Conservation (phyloP, 495 filamentous ascomycete genomes). For the Massariosphaeria phaeospora region DNA sequence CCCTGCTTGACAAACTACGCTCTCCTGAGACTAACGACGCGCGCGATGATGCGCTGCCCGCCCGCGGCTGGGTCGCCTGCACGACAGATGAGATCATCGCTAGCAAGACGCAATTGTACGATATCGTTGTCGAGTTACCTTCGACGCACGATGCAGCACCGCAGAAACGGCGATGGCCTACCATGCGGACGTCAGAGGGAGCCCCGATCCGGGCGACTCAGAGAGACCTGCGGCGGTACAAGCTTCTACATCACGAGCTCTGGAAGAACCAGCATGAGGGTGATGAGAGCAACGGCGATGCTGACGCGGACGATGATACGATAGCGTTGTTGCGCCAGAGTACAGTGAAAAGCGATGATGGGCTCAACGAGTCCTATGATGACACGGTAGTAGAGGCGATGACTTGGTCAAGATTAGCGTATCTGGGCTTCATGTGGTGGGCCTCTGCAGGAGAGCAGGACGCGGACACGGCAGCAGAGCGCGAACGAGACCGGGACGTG, state of each 20-base stretch:
- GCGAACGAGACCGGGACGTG: conserved; percentile 32
- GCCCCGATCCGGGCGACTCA: conserved; percentile 77
- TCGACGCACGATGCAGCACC: conserved; percentile 56
- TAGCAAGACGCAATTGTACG: conserved; percentile 80
- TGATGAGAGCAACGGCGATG: conserved; percentile 31
- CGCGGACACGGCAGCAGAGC: conserved; percentile 40
- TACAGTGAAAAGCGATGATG: conserved; percentile 17
- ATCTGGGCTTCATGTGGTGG: conserved; percentile 96
- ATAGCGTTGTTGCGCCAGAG: conserved; percentile 26
- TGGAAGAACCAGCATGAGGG: conserved; percentile 33
- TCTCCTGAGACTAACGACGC: background rate
- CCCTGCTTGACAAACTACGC: conserved; percentile 58
- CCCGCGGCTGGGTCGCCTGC: conserved; percentile 80
- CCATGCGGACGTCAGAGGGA: conserved; percentile 59
- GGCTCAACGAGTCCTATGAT: conserved; percentile 29
- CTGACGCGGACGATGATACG: conserved; percentile 23
- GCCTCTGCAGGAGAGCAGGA: conserved; percentile 84
- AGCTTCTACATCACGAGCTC: conserved; percentile 63
- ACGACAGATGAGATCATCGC: conserved; percentile 88
- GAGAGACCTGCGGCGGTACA: conserved; percentile 77
- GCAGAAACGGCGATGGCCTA: conserved; percentile 63
- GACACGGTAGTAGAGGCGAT: conserved; percentile 64
- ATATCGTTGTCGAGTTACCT: conserved; percentile 78
- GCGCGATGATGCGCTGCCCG: conserved; percentile 40
- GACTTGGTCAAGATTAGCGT: conserved; percentile 87